Conservation (phyloP, 257 asterid genomes). For the Cynanchum wilfordii region DNA sequence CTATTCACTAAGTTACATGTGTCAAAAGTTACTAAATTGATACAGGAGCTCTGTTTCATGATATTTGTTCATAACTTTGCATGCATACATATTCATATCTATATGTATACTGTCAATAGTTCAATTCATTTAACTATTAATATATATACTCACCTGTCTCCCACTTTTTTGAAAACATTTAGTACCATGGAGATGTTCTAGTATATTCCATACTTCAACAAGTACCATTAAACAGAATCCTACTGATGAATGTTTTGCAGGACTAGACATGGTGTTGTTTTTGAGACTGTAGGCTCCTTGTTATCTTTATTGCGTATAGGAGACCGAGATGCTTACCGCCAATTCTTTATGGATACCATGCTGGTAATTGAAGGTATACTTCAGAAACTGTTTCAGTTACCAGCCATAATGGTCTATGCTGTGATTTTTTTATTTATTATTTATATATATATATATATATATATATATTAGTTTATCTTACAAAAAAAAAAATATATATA, state of each 20-base stretch:
- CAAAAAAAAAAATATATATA: too few relatives aligned
- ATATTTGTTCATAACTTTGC: neutral
- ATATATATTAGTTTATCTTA: too few relatives aligned
- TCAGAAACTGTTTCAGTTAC: neutral
- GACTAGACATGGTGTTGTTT: constrained; percentile 52
- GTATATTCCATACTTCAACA: neutral
- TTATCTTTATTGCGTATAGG: constrained; percentile 74
- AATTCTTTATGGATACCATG: constrained; percentile 69
- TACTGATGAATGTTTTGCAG: constrained; percentile 29
- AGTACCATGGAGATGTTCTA: neutral
- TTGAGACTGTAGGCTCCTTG: constrained; percentile 69
- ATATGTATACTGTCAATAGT: neutral
- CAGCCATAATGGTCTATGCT: neutral
- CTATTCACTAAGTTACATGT: neutral
- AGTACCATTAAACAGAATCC: neutral
- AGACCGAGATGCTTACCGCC: constrained; percentile 82
- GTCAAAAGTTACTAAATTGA: neutral
- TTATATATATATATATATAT: too few relatives aligned
- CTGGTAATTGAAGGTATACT: constrained; percentile 58
- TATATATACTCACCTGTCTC: neutral
- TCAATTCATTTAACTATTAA: neutral
- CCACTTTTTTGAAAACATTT: neutral
- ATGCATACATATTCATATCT: too few relatives aligned
- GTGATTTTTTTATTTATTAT: neutral
- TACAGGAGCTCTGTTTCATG: neutral